Conservation (phyloP, 179 eudicot species). For the Nepenthes alata region DNA sequence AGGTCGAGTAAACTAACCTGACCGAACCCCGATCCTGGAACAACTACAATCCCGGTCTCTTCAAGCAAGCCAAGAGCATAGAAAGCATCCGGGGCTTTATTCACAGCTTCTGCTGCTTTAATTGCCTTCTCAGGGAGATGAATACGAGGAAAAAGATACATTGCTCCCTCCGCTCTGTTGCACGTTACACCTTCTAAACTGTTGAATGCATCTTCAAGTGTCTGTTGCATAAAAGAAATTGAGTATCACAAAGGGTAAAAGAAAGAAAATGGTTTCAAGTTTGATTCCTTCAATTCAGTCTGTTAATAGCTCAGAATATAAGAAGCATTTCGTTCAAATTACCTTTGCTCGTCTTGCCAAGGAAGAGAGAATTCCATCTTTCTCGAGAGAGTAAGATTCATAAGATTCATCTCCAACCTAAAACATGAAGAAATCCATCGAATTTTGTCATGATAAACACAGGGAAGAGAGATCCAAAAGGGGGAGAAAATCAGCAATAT, state of each 20-base stretch:
- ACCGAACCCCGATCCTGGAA: slow-evolving; percentile 87
- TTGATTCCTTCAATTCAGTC: too few relatives aligned
- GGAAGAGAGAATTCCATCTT: slow-evolving; percentile 77
- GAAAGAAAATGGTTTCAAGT: not conserved
- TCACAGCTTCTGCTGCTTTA: slow-evolving; percentile 69
- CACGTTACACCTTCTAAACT: slow-evolving; percentile 82
- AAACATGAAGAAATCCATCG: not conserved
- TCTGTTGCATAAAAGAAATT: slow-evolving; percentile 20
- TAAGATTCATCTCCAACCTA: slow-evolving; percentile 92
- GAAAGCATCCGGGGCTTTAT: slow-evolving; percentile 64
- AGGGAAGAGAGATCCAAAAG: not conserved
- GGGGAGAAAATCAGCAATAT: too few relatives aligned
- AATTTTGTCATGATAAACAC: not conserved
- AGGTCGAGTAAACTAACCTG: slow-evolving; percentile 41
- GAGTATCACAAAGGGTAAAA: not conserved
- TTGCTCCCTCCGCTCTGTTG: slow-evolving; percentile 96
- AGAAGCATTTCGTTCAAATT: slow-evolving; percentile 1
- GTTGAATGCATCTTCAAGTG: slow-evolving; percentile 74
- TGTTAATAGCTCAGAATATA: not conserved
- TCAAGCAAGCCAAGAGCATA: slow-evolving; percentile 67
- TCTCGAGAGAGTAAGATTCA: slow-evolving; percentile 64
- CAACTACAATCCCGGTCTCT: slow-evolving; percentile 87
- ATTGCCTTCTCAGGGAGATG: slow-evolving; percentile 64
- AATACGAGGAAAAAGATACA: slow-evolving; percentile 85
- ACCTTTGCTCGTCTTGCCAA: slow-evolving; percentile 92